Conservation (phyloP, 2,329 filamentous ascomycete genomes). For the Pseudofabraea citricarpa region DNA sequence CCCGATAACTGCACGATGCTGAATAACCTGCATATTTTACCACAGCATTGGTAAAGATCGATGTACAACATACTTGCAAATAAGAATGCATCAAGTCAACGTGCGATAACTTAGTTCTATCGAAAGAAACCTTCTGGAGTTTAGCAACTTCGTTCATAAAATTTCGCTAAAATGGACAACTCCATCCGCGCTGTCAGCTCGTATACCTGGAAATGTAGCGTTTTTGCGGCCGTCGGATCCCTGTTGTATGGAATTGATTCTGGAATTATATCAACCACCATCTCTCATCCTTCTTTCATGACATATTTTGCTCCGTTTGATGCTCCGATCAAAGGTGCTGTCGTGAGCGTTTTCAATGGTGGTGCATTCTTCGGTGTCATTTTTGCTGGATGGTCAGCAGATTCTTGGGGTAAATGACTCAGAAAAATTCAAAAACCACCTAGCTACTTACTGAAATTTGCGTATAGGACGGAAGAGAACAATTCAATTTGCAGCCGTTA, state of each 20-base stretch:
- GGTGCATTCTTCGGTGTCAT: background rate
- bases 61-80: too few species aligned
- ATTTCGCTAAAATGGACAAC: too few species aligned
- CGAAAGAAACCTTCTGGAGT: too few species aligned
- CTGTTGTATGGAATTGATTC: background rate
- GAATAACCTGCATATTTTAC: too few species aligned
- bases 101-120: too few species aligned
- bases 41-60: too few species aligned
- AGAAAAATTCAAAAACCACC: background rate
- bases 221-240: background rate
- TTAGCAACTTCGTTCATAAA: too few species aligned
- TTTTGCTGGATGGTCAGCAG: background rate
- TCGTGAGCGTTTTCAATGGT: background rate
- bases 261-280: background rate
- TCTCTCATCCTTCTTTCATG: background rate
- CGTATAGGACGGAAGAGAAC: background rate
- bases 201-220: background rate
- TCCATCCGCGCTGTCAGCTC: background rate
- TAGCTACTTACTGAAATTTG: background rate
- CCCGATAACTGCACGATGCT: too few species aligned
- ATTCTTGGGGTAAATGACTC: background rate
- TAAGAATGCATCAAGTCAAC: too few species aligned
- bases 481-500: background rate
- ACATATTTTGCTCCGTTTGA: background rate
- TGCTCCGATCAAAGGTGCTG: background rate